Base-by-base conservation (phyloP, 345 rosid species). In the Kandelia obovata region DNA sequence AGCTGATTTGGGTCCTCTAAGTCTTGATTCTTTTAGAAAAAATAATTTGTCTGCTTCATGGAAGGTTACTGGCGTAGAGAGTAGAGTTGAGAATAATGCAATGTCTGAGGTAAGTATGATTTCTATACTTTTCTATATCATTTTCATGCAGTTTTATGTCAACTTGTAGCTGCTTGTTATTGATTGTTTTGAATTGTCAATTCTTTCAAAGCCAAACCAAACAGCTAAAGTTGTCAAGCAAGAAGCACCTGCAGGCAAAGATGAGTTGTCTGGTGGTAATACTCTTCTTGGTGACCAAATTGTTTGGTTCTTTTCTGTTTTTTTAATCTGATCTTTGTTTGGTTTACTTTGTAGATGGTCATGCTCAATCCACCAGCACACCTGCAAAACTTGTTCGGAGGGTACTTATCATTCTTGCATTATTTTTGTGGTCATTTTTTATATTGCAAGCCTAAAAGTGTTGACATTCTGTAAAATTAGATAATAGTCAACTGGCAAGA, bases 1-100 rank as follows among this genome's bases (percentile, higher is more conserved):
- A 9, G 88, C 83, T 66, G 93, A 92, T 83, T 69, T 88, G 86
- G 90, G 94, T 49, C 96, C 96, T 74, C 75, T 79, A 70, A 95
- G 90, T 81, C 88, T 95, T 72, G 94, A 87, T 85, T 80, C 83
- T 70, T 87, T 92, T 68, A 88, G 89, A 79, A 92, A 87, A 78
- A 86, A 64, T 67, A 88, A 89, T 71, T 53, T 86, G 74, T 79
- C 97, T 59, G 91, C 92, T 56, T 95, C 99, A 7, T 95, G 96
- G 97, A 85, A 77, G 32, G 78, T 73, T 72, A 59, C 23, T 55
- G 87, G 81, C 56, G 67, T 65, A 53, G 86, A 78, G 56, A 67
- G 80, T 61, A 74, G 80, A 15, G 77, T 69, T 65, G 74, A 71
- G 60, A 59, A 72, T 70, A 34, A 63, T 68, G 63, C 27, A 73